Evolutionary conservation across 2,329 filamentous ascomycete genomes (phyloP).

Genomic region (Hymenoscyphus infarciens): DNA sequence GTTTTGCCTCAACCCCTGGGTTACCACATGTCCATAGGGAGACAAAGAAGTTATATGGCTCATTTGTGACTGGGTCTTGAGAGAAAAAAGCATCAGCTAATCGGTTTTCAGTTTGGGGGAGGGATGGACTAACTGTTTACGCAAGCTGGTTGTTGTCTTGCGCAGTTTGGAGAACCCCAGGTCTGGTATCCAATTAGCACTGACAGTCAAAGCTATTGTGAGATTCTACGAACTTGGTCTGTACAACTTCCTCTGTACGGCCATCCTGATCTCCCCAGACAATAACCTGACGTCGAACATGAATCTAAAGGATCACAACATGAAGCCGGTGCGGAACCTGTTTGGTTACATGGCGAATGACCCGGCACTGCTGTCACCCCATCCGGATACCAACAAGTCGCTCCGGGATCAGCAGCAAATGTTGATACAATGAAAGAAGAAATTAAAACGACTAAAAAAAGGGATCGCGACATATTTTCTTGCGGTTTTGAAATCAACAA

Average conservation of each 20-base stretch:
- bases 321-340: conserved; percentile 15
- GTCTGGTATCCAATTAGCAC: neutral
- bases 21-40: conserved; percentile 17
- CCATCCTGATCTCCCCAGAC: conserved; percentile 21
- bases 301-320: conserved; percentile 24
- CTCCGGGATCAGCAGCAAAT: conserved; percentile 5
- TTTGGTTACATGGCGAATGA: conserved; percentile 23
- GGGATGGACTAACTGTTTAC: conserved; percentile 14
- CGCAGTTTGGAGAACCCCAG: conserved; percentile 22
- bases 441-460: conserved; percentile 2
- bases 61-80: conserved; percentile 17
- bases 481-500: neutral
- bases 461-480: conserved; percentile 1
- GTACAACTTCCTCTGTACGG: conserved; percentile 23
- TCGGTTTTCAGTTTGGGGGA: neutral
- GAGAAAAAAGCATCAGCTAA: neutral
- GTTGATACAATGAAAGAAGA: neutral
- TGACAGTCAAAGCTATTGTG: neutral
- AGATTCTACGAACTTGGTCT: conserved; percentile 10
- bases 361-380: conserved; percentile 14
- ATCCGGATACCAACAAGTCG: conserved; percentile 22
- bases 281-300: conserved; percentile 20
- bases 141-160: conserved; percentile 15
- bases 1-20: conserved; percentile 7
- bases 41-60: conserved; percentile 7